Conservation (phyloP, 2,329 filamentous ascomycete genomes). For the Chrysoporthe puriensis region DNA sequence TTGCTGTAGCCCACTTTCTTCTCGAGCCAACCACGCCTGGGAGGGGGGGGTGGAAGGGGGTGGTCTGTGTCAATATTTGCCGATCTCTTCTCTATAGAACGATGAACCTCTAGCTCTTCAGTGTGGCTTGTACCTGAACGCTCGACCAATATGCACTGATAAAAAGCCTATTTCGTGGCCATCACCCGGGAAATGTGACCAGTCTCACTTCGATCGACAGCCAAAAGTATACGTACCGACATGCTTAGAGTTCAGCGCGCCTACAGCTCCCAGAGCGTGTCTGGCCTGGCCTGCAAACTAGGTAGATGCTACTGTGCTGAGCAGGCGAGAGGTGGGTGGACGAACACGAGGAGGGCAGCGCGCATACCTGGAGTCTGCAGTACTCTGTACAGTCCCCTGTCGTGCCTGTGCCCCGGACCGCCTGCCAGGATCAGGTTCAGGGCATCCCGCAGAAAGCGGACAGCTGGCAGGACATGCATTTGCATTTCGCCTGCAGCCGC, state of each 20-base stretch:
- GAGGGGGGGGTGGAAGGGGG: background rate
- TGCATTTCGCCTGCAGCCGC: background rate
- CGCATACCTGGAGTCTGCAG: background rate
- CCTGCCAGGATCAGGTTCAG: background rate
- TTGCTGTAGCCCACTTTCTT: background rate
- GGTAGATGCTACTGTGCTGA: too few species aligned
- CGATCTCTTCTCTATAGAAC: background rate
- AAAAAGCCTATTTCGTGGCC: too few species aligned
- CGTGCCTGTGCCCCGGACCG: background rate
- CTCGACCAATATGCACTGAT: background rate
- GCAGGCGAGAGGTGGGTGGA: background rate
- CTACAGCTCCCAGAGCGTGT: background rate
- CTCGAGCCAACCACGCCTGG: background rate
- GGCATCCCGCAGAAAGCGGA: background rate
- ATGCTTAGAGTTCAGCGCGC: background rate
- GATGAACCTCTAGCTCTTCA: background rate
- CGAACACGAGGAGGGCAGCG: background rate
- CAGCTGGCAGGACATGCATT: conserved; percentile 10
- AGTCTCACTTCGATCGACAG: background rate
- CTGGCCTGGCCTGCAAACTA: background rate
- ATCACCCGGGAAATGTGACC: background rate
- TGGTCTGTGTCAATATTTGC: conserved; percentile 11
- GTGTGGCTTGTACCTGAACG: background rate
- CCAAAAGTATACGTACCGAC: background rate
- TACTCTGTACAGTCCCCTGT: background rate